Evolutionary conservation across 768 basidiomycete species (phyloP).

Genomic region (Artomyces pyxidatus): DNA sequence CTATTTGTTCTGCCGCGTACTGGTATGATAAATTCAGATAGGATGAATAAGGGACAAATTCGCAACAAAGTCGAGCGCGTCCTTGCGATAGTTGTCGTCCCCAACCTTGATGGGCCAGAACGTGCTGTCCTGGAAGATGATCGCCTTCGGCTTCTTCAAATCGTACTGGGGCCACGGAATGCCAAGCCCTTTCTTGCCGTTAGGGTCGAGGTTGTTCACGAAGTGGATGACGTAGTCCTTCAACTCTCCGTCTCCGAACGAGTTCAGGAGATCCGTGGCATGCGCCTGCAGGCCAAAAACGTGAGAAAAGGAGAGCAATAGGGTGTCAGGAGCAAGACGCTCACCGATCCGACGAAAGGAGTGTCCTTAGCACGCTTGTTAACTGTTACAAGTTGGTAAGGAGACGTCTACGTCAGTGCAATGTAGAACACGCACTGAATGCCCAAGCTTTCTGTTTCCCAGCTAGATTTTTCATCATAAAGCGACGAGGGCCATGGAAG

Average conservation of each 20-base stretch:
- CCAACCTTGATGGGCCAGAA: slow-evolving; percentile 2
- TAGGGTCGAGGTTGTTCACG: slow-evolving; percentile 11
- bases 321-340: background rate
- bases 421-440: slow-evolving; percentile 4
- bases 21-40: background rate
- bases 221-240: slow-evolving; percentile 14
- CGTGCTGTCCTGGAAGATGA: slow-evolving; percentile 4
- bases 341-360: slow-evolving; percentile 12
- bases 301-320: background rate
- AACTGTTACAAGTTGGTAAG: background rate
- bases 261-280: slow-evolving; percentile 6
- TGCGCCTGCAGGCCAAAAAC: background rate
- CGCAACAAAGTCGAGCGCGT: slow-evolving; percentile 3
- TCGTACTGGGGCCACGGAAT: slow-evolving; percentile 13
- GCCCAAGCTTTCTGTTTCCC: slow-evolving; percentile 9
- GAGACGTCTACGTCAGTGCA: too few species aligned
- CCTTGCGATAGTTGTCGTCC: slow-evolving; percentile 10
- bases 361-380: slow-evolving; percentile 9
- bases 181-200: slow-evolving; percentile 2
- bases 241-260: slow-evolving; percentile 7
- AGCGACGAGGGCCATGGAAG: slow-evolving; percentile 14
- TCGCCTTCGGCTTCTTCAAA: slow-evolving; percentile 3
- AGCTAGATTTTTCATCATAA: slow-evolving; percentile 7
- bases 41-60: slow-evolving; percentile 11
- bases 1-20: background rate